Base-by-base conservation (phyloP, 139 green algal genomes). In the Chlorella vulgaris region DNA sequence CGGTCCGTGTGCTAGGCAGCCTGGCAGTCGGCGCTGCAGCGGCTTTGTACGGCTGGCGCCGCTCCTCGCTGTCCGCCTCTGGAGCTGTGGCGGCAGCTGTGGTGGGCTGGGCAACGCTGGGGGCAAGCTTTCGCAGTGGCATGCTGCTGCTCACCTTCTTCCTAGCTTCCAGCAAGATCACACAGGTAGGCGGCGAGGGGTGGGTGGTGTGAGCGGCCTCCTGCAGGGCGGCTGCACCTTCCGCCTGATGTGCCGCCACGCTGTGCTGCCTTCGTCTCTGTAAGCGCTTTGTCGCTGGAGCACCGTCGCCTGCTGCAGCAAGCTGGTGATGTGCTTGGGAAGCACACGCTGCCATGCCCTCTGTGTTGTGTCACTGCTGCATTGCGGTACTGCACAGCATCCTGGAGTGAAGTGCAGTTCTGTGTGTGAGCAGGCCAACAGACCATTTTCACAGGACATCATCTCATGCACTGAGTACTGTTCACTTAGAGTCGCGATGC, bases 91-190 rank as follows among this genome's bases (percentile, higher is more conserved):
- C 74, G 60, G 92, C 91, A 2, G 50, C 13, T 91, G 89, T 24
- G 81, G 92, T 96, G 50, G 92, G 94, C 7, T 84, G 81, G 15
- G 88, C 63, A n/a, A 93, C 90, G 0, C 50, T 96, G 38, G 89
- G 69, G 22, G 84, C 86, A 58, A 93, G 84, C 81, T 86, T 95
- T 43, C 81, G 91, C 2, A 84, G 89, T 31, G 93, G 92, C 15
- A 79, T 90, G 3, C 92, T 90, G 7, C 89, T 98, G 50, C 84
- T 98, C 0, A 85, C 90, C 13, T 97, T 97, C 84, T 97, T 94
- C 81, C 90, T 95, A 15, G 83, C 81, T 3, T 93, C 86, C 61
- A 92, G 80, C 63, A 90, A 90, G 74, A 82, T 98, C 33, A 97
- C 93, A 0, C 69, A 85, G n/a, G 73, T 35, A 33, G 2, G 70